phyloP scores from a whole-genome alignment of 2,329 filamentous ascomycete species.

The Elsinoe batatas region DNA sequence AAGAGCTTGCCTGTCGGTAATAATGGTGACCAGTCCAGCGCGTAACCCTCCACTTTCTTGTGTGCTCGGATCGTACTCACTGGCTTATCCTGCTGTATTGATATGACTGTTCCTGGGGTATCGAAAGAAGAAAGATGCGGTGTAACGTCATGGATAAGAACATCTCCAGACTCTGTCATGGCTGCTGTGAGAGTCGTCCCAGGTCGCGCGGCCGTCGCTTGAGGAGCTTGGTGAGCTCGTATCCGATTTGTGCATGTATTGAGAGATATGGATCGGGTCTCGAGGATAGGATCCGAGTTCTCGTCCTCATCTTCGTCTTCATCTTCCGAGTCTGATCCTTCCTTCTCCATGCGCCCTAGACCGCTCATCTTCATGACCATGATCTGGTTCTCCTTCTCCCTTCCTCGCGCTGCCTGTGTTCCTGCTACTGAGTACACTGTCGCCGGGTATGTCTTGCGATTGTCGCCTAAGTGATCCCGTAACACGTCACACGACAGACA shows the following conservation, averaged over 20 bases:
- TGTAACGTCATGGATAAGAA: slow-evolving; percentile 90
- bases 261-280: slow-evolving; percentile 81
- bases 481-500: slow-evolving; percentile 94
- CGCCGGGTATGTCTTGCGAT: slow-evolving; percentile 85
- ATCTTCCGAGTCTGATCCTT: slow-evolving; percentile 54
- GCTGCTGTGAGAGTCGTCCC: slow-evolving; percentile 76
- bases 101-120: slow-evolving; percentile 69
- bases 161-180: slow-evolving; percentile 81
- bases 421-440: slow-evolving; percentile 92
- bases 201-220: slow-evolving; percentile 58
- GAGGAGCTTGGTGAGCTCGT: slow-evolving; percentile 70
- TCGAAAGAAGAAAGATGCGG: slow-evolving; percentile 85
- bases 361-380: slow-evolving; percentile 96
- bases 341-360: slow-evolving; percentile 73
- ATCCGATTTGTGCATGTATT: slow-evolving; percentile 88
- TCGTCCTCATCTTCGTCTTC: slow-evolving; percentile 65
- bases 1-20: slow-evolving; percentile 73
- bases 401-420: slow-evolving; percentile 72
- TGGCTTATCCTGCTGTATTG: slow-evolving; percentile 78
- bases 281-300: slow-evolving; percentile 75
- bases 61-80: slow-evolving; percentile 80
- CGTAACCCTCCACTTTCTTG: slow-evolving; percentile 80
- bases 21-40: slow-evolving; percentile 88
- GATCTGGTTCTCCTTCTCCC: slow-evolving; percentile 78
- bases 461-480: slow-evolving; percentile 73